Percentiles rank a stretch among this genome's conserved stretches.
Evolutionary conservation across 805 yeast species (phyloP).

Genomic region (Candida endomychidarum): DNA sequence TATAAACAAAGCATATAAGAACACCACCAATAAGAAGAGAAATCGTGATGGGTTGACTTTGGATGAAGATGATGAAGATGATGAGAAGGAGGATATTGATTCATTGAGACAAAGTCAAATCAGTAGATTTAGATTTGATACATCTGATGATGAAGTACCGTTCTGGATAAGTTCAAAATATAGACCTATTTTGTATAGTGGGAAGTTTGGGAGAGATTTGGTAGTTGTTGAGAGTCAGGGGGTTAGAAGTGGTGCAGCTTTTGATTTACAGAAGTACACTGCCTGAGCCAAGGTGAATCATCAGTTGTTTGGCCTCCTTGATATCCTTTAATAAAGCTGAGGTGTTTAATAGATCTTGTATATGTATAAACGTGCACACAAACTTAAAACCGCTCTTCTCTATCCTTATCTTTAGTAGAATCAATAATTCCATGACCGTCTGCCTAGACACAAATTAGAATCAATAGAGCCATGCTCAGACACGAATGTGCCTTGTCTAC

Average conservation of each 20-base stretch:
- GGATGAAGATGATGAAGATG: conserved; percentile 23
- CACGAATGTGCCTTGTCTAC: too few species aligned
- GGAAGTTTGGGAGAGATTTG: conserved; percentile 55
- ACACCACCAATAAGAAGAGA: conserved; percentile 38
- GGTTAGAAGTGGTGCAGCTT: conserved; percentile 61
- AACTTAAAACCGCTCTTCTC: too few species aligned
- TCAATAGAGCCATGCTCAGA: too few species aligned
- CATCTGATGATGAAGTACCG: conserved; percentile 41
- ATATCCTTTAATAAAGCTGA: too few species aligned
- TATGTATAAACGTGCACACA: too few species aligned
- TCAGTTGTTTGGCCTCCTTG: too few species aligned
- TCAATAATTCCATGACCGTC: too few species aligned
- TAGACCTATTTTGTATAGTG: conserved; percentile 67
- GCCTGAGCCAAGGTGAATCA: too few species aligned
- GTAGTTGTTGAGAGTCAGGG: conserved; percentile 78
- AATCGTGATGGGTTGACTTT: conserved; percentile 42
- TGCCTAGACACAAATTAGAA: too few species aligned
- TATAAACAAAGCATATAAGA: conserved; percentile 30
- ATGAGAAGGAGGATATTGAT: conserved; percentile 28
- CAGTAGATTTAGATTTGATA: conserved; percentile 37
- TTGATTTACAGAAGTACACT: too few species aligned
- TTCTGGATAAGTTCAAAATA: conserved; percentile 80
- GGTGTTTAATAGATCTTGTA: too few species aligned
- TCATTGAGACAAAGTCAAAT: conserved; percentile 31
- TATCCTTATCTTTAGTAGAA: too few species aligned